A percentile compares a stretch with the other conserved stretches of the same genome.
phyloP scores from a whole-genome alignment of 164 flowering plant species.

The Platanus orientalis region DNA sequence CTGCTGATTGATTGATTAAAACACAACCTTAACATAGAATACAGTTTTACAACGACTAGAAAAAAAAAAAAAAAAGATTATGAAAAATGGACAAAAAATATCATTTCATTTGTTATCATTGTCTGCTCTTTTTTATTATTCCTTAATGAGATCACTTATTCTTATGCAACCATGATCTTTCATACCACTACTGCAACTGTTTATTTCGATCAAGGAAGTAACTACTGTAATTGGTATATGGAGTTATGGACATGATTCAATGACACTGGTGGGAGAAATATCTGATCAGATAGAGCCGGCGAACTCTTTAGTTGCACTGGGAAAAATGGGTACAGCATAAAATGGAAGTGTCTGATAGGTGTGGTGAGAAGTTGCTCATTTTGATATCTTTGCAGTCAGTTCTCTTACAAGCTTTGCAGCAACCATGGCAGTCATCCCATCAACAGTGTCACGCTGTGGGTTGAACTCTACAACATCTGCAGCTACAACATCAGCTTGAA shows the following conservation, averaged over 20 bases:
- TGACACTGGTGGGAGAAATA: slow-evolving; percentile 1
- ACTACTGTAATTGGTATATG: background rate
- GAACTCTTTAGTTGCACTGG: background rate
- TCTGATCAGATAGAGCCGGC: background rate
- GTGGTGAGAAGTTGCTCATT: slow-evolving; percentile 18
- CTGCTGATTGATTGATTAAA: no score
- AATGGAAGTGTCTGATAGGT: background rate
- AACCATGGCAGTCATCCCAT: slow-evolving; percentile 99
- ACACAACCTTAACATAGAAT: no score
- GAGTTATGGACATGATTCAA: background rate
- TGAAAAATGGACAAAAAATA: no score
- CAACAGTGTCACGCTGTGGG: slow-evolving; percentile 98
- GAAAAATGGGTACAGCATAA: slow-evolving; percentile 4
- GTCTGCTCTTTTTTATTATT: no score
- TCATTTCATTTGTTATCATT: no score
- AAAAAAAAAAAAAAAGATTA: no score
- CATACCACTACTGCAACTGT: no score
- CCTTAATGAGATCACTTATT: no score
- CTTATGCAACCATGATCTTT: no score
- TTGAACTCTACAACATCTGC: slow-evolving; percentile 98
- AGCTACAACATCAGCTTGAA: slow-evolving; percentile 82
- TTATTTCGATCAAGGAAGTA: no score
- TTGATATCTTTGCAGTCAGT: slow-evolving; percentile 81
- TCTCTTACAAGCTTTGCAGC: slow-evolving; percentile 97
- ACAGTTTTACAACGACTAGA: no score